Conservation (phyloP, 805 yeast genomes). For the Barnettozyma vustinii region DNA sequence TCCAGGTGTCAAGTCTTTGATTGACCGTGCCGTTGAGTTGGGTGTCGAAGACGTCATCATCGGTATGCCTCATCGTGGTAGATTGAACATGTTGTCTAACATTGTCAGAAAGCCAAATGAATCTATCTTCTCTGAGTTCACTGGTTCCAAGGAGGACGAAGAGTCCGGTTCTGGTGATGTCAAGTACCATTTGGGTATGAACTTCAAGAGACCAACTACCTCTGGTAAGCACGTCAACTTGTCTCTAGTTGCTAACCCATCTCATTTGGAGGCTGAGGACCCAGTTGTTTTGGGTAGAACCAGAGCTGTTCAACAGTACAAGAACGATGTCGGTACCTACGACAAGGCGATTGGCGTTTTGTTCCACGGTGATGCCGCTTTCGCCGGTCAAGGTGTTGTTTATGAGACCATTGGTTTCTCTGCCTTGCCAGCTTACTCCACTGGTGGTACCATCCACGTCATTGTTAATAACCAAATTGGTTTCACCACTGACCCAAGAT, state of each 20-base stretch:
- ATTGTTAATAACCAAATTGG: constrained; percentile 98
- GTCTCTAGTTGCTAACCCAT: constrained; percentile 97
- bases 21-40: constrained; percentile 85
- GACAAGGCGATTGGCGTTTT: constrained; percentile 87
- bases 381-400: constrained; percentile 98
- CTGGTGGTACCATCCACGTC: constrained; percentile 97
- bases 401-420: constrained; percentile 97
- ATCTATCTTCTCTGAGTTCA: constrained; percentile 93
- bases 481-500: constrained; percentile 98
- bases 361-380: constrained; percentile 99
- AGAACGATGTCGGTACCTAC: constrained; percentile 76
- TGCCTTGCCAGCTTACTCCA: constrained; percentile 87
- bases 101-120: constrained; percentile 98
- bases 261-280: constrained; percentile 98
- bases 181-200: constrained; percentile 98
- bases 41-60: constrained; percentile 96
- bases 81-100: constrained; percentile 94
- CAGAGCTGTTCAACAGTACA: constrained; percentile 90
- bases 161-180: constrained; percentile 97
- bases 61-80: constrained; percentile 99
- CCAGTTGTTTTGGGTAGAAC: constrained; percentile 98
- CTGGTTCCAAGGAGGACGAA: constrained; percentile 84
- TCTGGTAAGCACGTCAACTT: constrained; percentile 94
- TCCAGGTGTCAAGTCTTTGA: constrained; percentile 94
- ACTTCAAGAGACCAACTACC: constrained; percentile 97